Evolutionary conservation across 495 filamentous ascomycete genomes (phyloP).

Genomic region (Choiromyces venosus): DNA sequence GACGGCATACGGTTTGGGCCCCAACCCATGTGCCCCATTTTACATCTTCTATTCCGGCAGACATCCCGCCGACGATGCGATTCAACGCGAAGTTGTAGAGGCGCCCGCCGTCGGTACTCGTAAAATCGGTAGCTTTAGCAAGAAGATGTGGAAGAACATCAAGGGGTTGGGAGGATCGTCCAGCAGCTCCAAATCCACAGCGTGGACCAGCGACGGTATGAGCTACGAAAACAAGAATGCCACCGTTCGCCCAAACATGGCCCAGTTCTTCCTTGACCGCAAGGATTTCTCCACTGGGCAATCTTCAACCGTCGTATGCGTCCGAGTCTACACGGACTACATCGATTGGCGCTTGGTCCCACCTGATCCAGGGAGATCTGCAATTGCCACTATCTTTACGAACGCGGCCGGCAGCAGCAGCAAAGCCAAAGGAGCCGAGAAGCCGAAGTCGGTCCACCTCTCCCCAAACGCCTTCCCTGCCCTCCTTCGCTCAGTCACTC

Average conservation of each 20-base stretch:
- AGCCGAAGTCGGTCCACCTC: not conserved
- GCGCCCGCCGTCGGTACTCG: not conserved
- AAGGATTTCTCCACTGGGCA: conserved; percentile 22
- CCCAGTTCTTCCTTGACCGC: conserved; percentile 30
- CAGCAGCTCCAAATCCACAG: not conserved
- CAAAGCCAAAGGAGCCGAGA: not conserved
- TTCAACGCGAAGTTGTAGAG: conserved; percentile 8
- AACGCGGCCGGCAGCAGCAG: not conserved
- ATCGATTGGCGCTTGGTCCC: conserved; percentile 26
- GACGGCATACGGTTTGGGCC: conserved; percentile 25
- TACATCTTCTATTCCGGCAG: conserved; percentile 27
- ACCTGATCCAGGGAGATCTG: not conserved
- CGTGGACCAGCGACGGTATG: not conserved
- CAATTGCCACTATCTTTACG: no score
- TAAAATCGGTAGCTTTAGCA: not conserved
- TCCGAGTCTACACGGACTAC: conserved; percentile 27
- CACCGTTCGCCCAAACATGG: conserved; percentile 14
- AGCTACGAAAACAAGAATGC: not conserved
- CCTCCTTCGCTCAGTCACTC: not conserved
- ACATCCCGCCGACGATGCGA: conserved; percentile 15
- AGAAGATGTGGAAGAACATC: not conserved
- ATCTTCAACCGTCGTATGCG: conserved; percentile 17
- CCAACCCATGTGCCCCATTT: conserved; percentile 30
- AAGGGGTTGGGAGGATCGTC: not conserved
- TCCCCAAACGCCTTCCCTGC: not conserved